Evolutionary conservation across 1,139 yeast genomes (phyloP), one percentile per base, ranked within the genome.

Genomic region (Debaryomyces fabryi): DNA sequence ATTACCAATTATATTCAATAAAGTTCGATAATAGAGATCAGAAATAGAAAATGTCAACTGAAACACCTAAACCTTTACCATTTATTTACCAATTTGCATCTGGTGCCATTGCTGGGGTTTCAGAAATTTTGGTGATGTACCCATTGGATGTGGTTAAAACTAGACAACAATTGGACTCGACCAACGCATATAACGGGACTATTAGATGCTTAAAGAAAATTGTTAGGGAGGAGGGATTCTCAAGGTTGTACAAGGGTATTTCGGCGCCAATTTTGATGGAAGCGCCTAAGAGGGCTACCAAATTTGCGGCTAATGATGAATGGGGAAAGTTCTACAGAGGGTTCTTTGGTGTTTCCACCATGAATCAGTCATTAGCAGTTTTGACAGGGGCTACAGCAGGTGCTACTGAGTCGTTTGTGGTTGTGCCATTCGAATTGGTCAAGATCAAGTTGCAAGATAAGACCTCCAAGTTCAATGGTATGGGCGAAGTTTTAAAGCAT

Each of bases 331-430:
- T 92, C 60, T 93, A 92, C 80, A 81, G 83, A 58, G 76, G 76
- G 39, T 64, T 74, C 39, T 92, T 93, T 68, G 96, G 91, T 42
- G 79, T 87, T 45, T 68, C 76, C 23, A 71, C 80, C 56, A 81
- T 88, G 83, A 88, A 78, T 54, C 98, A 92, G 72, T 82, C 89
- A 12, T 76, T 93, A 62, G 91, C 97, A 5, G 75, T 93, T 49
- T 78, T 93, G 62, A 89, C 97, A 46, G 99, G 99, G 72, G 98
- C 98, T 34, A 88, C 96, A 52, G 98, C 99, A 13, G 99, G 99
- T 74, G 96, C 97, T 41, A 87, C 96, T 46, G 99, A 93, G 71
- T 83, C 97, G 4, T 89, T 91, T 64, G 96, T 93, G 46, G 98
- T 93, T 51, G 98, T 93, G 42, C 99, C 99, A 15, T 93, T 93